A percentile compares a stretch with the other conserved stretches of the same genome.
These are phyloP conservation scores for Citrullus amarus DNA, from an alignment of 306 rosid genomes.

Conservation along the genomic window DNA sequence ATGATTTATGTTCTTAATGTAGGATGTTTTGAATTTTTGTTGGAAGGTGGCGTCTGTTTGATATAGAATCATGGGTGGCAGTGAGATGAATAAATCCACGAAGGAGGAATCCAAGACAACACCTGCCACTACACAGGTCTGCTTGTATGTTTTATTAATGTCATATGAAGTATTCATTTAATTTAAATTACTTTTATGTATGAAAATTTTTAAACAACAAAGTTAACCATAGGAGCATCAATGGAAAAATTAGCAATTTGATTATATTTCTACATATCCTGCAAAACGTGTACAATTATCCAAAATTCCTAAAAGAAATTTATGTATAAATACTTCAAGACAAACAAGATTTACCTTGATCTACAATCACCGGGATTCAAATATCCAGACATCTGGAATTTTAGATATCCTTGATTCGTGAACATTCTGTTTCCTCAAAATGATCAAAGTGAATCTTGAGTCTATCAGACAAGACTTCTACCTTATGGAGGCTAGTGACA, in stretches of 20 bases:
- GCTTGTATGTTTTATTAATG: slow-evolving; percentile 11
- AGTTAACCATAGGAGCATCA: not conserved
- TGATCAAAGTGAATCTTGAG: not conserved
- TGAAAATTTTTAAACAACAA: not conserved
- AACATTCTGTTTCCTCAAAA: not conserved
- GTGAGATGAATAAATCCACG: slow-evolving; percentile 68
- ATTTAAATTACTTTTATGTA: not conserved
- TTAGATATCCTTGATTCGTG: not conserved
- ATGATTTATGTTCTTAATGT: slow-evolving; percentile 26
- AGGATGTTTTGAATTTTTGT: slow-evolving; percentile 39
- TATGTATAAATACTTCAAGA: not conserved
- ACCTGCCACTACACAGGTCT: slow-evolving; percentile 64
- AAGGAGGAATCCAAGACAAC: slow-evolving; percentile 58
- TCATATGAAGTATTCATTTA: not conserved
- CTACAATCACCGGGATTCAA: not conserved
- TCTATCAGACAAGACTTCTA: not conserved
- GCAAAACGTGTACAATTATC: not conserved
- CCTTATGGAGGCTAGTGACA: not conserved
- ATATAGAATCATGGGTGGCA: slow-evolving; percentile 52
- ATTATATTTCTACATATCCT: not conserved
- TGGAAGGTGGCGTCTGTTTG: slow-evolving; percentile 11
- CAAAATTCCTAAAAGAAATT: not conserved
- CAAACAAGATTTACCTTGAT: not conserved
- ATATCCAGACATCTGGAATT: not conserved
- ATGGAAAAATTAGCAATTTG: not conserved